These are phyloP conservation scores for Tuber microsphaerosporum DNA, from an alignment of 495 filamentous ascomycete species.

Conservation along the genomic window DNA sequence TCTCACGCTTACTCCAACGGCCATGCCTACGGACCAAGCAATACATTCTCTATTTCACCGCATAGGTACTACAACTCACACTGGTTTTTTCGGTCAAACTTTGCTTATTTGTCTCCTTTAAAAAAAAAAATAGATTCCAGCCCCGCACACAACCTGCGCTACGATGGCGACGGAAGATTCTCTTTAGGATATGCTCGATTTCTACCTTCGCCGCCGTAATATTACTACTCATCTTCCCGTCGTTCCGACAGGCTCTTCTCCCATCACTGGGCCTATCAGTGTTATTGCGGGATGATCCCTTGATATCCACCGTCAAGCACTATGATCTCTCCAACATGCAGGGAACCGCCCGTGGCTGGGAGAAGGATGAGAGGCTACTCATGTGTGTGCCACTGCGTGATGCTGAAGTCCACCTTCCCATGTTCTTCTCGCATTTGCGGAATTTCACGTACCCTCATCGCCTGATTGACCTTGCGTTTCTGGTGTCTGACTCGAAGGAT, in stretches of 20 bases:
- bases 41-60: slow-evolving; percentile 78
- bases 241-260: slow-evolving; percentile 62
- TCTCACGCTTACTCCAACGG: slow-evolving; percentile 67
- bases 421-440: slow-evolving; percentile 95
- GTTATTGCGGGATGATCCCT: slow-evolving; percentile 62
- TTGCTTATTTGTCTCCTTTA: slow-evolving; percentile 3
- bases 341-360: slow-evolving; percentile 85
- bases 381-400: slow-evolving; percentile 93
- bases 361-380: slow-evolving; percentile 86
- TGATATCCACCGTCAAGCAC: slow-evolving; percentile 88
- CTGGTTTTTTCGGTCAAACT: slow-evolving; percentile 9
- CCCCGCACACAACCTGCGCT: slow-evolving; percentile 69
- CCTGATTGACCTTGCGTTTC: slow-evolving; percentile 89
- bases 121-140: slow-evolving; percentile 60
- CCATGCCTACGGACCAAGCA: slow-evolving; percentile 57
- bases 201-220: slow-evolving; percentile 46
- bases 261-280: slow-evolving; percentile 67
- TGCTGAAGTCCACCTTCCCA: slow-evolving; percentile 83
- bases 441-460: slow-evolving; percentile 98
- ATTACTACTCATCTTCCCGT: slow-evolving; percentile 55
- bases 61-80: slow-evolving; percentile 57
- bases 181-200: slow-evolving; percentile 57
- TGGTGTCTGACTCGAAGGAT: slow-evolving; percentile 97
- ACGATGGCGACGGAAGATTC: slow-evolving; percentile 65
- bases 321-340: slow-evolving; percentile 90